A percentile compares a stretch with the other conserved stretches of the same genome.
These are phyloP conservation scores for Lolium rigidum DNA, from an alignment of 176 grass and related monocot species.

Conservation along the genomic window DNA sequence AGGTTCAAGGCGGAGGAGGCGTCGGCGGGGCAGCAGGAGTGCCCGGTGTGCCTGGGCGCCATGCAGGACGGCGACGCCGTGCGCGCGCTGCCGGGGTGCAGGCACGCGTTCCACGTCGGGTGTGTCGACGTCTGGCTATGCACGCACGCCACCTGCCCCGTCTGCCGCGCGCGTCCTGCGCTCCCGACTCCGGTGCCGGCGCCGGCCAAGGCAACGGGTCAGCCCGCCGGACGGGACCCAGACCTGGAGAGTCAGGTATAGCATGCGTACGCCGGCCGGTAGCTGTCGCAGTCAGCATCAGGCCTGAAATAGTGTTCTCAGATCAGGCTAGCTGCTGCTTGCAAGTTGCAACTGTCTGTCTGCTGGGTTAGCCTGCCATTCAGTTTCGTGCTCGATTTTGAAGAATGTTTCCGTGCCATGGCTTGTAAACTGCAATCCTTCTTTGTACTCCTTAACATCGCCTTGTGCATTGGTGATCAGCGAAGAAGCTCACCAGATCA, in stretches of 20 bases:
- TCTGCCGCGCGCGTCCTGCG: constrained; percentile 55
- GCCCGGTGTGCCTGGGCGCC: constrained; percentile 60
- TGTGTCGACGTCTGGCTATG: constrained; percentile 64
- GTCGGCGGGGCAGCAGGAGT: constrained; percentile 30
- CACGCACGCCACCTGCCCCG: constrained; percentile 51
- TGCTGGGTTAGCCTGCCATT: neutral
- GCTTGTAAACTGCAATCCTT: neutral
- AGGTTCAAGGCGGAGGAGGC: constrained; percentile 31
- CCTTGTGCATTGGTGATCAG: neutral
- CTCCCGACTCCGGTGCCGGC: constrained; percentile 28
- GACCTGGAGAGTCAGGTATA: constrained; percentile 55
- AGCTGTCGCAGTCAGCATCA: neutral
- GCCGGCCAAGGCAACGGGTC: constrained; percentile 7
- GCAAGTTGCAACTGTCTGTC: too few relatives aligned
- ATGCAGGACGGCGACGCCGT: constrained; percentile 67
- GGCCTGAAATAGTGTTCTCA: too few relatives aligned
- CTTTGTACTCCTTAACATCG: neutral
- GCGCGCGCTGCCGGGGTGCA: constrained; percentile 59
- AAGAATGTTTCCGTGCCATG: neutral
- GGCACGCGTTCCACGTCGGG: constrained; percentile 57
- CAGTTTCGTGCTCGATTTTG: constrained; percentile 26
- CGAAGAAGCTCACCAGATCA: constrained; percentile 1
- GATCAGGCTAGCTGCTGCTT: neutral
- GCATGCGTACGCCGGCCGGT: neutral
- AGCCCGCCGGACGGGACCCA: constrained; percentile 15